These are phyloP conservation scores for Colletotrichum eremochloae DNA, from an alignment of 2,329 filamentous ascomycete species.

Conservation along the genomic window DNA sequence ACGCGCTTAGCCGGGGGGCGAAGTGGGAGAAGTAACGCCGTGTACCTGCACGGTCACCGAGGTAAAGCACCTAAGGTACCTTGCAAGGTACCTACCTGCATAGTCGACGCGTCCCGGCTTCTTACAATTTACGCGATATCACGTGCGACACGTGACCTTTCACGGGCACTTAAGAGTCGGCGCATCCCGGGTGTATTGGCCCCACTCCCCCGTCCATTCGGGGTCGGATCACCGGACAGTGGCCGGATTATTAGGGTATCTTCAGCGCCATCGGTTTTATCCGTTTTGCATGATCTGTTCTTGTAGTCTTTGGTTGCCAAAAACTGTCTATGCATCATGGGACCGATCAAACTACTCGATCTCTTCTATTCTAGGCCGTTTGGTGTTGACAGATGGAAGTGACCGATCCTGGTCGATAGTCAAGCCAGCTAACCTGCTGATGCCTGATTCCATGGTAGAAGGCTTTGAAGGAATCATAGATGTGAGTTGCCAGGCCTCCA, in stretches of 20 bases:
- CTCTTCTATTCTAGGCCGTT: slow-evolving; percentile 67
- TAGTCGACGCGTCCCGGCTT: background rate
- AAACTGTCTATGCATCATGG: background rate
- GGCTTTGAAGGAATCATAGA: slow-evolving; percentile 56
- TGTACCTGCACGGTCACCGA: background rate
- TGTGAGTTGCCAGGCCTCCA: slow-evolving; percentile 73
- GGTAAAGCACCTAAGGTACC: background rate
- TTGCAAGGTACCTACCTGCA: background rate
- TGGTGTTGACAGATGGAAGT: slow-evolving; percentile 26
- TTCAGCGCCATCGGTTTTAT: background rate
- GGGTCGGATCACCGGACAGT: background rate
- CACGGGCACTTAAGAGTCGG: background rate
- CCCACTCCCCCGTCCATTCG: background rate
- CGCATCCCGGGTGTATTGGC: too few relatives aligned
- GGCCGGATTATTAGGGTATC: too few relatives aligned
- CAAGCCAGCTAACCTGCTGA: slow-evolving; percentile 32
- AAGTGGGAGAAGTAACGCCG: slow-evolving; percentile 10
- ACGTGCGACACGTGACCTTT: background rate
- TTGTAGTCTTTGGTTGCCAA: background rate
- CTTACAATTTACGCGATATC: background rate
- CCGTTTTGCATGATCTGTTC: background rate
- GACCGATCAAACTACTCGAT: slow-evolving; percentile 61
- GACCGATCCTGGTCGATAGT: slow-evolving; percentile 32
- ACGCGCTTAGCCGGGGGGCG: slow-evolving; percentile 17
- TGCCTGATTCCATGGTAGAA: slow-evolving; percentile 1